phyloP scores from a whole-genome alignment of 176 grass and related monocot genomes.

The Melocanna baccifera region DNA sequence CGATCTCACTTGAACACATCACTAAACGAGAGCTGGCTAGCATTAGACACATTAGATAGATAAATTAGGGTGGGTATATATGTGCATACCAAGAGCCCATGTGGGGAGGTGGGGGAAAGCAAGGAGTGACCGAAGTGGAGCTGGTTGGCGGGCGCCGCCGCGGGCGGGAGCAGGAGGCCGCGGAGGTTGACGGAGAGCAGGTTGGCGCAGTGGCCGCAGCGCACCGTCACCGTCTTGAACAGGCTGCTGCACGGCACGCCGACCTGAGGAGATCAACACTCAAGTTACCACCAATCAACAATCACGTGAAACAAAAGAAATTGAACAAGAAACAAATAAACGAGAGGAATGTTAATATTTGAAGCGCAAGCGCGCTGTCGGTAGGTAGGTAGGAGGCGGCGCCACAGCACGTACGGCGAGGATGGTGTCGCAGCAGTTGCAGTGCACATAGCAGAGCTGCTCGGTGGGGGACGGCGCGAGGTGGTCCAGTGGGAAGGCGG shows the following conservation, averaged over 20 bases:
- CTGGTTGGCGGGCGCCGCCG: constrained; percentile 48
- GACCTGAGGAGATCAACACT: constrained; percentile 48
- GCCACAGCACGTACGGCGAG: constrained; percentile 62
- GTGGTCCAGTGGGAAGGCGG: constrained; percentile 82
- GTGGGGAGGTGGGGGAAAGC: constrained; percentile 61
- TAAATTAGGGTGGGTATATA: too few species aligned
- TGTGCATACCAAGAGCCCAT: constrained; percentile 60
- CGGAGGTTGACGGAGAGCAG: constrained; percentile 94
- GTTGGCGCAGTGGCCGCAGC: constrained; percentile 94
- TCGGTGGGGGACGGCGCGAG: constrained; percentile 82
- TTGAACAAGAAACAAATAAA: background rate
- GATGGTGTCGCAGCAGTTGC: constrained; percentile 98
- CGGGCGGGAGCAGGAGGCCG: constrained; percentile 62
- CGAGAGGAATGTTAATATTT: background rate
- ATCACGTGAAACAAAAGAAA: background rate
- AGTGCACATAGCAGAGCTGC: constrained; percentile 99
- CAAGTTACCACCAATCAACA: background rate
- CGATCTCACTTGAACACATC: background rate
- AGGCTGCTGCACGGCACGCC: constrained; percentile 89
- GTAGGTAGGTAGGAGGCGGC: constrained; percentile 22
- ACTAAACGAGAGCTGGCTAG: background rate
- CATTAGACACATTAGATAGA: background rate
- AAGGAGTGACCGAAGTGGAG: constrained; percentile 66
- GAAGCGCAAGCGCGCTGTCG: constrained; percentile 18
- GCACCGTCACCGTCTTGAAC: constrained; percentile 95